Evolutionary conservation across 176 grass and related monocot species (phyloP).

Genomic region (Zea luxurians): DNA sequence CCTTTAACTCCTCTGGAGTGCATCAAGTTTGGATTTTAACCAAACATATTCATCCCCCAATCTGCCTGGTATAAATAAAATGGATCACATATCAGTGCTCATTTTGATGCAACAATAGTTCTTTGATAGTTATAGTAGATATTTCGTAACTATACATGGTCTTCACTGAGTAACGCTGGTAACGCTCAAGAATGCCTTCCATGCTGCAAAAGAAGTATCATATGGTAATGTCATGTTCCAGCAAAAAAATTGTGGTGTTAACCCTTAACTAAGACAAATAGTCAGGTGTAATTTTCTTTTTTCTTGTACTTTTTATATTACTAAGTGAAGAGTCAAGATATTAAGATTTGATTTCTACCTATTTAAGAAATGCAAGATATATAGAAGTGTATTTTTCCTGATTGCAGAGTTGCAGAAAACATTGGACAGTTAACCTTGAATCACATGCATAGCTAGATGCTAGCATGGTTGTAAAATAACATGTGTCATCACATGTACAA

Average conservation of each 20-base stretch:
- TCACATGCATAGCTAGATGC: slow-evolving; percentile 10
- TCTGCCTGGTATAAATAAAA: slow-evolving; percentile 48
- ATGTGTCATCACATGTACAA: slow-evolving; percentile 5
- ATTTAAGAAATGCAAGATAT: not conserved
- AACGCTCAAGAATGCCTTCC: slow-evolving; percentile 82
- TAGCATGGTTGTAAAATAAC: not conserved
- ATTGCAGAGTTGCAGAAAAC: not conserved
- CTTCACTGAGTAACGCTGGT: slow-evolving; percentile 68
- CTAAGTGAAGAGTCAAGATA: not conserved
- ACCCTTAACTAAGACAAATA: not conserved
- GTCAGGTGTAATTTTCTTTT: not conserved
- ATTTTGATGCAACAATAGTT: slow-evolving; percentile 15
- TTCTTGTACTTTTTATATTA: slow-evolving; percentile 5
- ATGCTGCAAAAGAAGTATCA: slow-evolving; percentile 49
- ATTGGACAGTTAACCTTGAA: not conserved
- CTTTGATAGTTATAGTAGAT: not conserved
- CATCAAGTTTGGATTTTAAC: slow-evolving; percentile 65
- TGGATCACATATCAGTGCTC: not conserved
- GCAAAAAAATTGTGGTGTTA: not conserved
- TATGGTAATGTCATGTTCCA: not conserved
- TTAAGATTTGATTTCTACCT: not conserved
- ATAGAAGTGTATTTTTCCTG: not conserved
- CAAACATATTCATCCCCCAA: slow-evolving; percentile 59
- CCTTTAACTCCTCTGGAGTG: slow-evolving; percentile 75
- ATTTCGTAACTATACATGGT: slow-evolving; percentile 24